Base-by-base conservation (phyloP, 805 yeast genomes). In the Metschnikowia aberdeeniae region DNA sequence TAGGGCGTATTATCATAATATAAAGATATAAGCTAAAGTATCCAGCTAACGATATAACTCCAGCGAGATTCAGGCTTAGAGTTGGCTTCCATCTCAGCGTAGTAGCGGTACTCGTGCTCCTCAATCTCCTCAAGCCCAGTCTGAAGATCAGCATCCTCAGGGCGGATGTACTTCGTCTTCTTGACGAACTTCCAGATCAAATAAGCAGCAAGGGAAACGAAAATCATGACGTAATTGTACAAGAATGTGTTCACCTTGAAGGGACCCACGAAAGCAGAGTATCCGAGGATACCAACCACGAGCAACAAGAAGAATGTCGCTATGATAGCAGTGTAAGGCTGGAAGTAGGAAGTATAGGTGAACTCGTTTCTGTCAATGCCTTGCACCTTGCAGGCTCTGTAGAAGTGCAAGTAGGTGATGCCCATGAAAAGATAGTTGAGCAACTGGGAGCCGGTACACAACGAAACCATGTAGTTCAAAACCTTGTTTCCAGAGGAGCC, bases 161-260 rank as follows among this genome's bases (percentile, higher is more conserved):
- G 72, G 28, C 62, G 66, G 42, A 75, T 53, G 45, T 61, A 60
- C 41, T 65, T 67, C 9, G 74, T 63, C 49, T 60, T 63, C 56
- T 64, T 70, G 40, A 60, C 36, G 5, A 70, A 19, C 41, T 71
- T 70, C 73, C 74, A 71, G 40, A 61, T 50, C 17, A 58, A 43
- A 50, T 51, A 66, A n/a, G 64, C 59, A 5, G 57, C 68, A 34
- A 63, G 43, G 5, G 62, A 51, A 14, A 71, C 63, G 47, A 86
- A 86, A 10, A 87, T 73, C 82, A 85, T 82, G 47, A 88, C 68
- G 58, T 88, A 88, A 56, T 77, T 77, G 64, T 80, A 85, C 53
- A 86, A 68, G 64, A 88, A 88, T 7, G 72, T 66, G 46, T 80
- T 72, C 14, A 74, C 72, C 14, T 72, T 61, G 89, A 92, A 87